Evolutionary conservation across 306 rosid genomes (phyloP).

Genomic region (Rosa rugosa): DNA sequence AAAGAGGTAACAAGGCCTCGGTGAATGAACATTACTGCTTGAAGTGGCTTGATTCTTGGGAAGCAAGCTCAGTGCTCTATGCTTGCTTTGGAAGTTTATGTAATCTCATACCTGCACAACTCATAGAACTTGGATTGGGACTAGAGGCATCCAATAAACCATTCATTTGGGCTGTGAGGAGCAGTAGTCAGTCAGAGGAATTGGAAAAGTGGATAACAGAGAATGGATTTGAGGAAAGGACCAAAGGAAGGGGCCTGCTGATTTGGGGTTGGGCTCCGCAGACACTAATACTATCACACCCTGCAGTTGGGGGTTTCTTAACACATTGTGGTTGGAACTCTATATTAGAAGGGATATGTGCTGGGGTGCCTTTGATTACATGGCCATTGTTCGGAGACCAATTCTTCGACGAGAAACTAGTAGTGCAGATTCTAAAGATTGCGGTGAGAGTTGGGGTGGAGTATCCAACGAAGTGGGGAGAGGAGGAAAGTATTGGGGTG

Average conservation of each 20-base stretch:
- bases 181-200: constrained; percentile 3
- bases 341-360: constrained; percentile 46
- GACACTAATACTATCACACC: constrained; percentile 48
- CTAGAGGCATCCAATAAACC: constrained; percentile 37
- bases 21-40: constrained; percentile 26
- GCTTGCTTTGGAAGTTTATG: constrained; percentile 49
- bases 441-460: constrained; percentile 54
- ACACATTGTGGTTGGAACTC: constrained; percentile 72
- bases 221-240: constrained; percentile 46
- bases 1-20: constrained; percentile 46
- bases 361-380: constrained; percentile 55
- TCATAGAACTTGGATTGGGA: constrained; percentile 39
- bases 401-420: constrained; percentile 50
- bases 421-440: constrained; percentile 34
- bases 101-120: constrained; percentile 13
- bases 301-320: constrained; percentile 48
- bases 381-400: constrained; percentile 69
- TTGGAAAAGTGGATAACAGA: constrained; percentile 47
- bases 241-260: constrained; percentile 28
- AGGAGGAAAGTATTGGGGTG: constrained; percentile 41
- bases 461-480: constrained; percentile 37
- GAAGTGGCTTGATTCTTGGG: constrained; percentile 50
- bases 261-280: constrained; percentile 65
- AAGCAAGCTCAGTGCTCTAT: constrained; percentile 42
- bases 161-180: constrained; percentile 35